These are phyloP conservation scores for Draba incana DNA, from an alignment of 345 rosid species.

Conservation along the genomic window DNA sequence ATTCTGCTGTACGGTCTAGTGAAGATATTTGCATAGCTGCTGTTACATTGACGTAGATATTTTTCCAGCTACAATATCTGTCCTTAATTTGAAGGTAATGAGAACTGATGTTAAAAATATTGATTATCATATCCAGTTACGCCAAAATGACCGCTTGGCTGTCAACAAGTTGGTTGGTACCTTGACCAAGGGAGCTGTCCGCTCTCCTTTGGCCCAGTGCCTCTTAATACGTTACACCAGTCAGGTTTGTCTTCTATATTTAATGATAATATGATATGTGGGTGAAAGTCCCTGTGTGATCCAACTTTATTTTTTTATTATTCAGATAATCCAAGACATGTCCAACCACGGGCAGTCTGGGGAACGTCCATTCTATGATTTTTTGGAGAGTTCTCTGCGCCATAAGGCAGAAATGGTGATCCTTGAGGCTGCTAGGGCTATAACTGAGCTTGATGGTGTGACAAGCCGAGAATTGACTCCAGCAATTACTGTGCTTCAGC, in stretches of 20 bases:
- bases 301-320: constrained; percentile 6
- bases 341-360: constrained; percentile 71
- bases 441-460: constrained; percentile 93
- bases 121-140: constrained; percentile 58
- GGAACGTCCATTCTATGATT: constrained; percentile 95
- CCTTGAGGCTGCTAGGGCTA: constrained; percentile 98
- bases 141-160: constrained; percentile 91
- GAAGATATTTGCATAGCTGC: background rate
- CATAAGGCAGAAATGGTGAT: constrained; percentile 99
- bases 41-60: constrained; percentile 21
- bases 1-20: constrained; percentile 3
- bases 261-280: constrained; percentile 7
- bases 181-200: constrained; percentile 93
- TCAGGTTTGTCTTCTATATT: constrained; percentile 55
- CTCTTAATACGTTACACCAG: constrained; percentile 89
- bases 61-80: background rate
- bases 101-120: constrained; percentile 20
- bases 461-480: constrained; percentile 94
- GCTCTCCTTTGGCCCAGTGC: constrained; percentile 97
- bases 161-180: constrained; percentile 88
- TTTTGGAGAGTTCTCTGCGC: constrained; percentile 92
- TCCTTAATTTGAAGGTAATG: background rate
- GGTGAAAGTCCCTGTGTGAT: constrained; percentile 4
- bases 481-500: constrained; percentile 96
- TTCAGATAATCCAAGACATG: constrained; percentile 89